Base-by-base conservation (phyloP, 139 green algal genomes). In the Ettlia oleoabundans region DNA sequence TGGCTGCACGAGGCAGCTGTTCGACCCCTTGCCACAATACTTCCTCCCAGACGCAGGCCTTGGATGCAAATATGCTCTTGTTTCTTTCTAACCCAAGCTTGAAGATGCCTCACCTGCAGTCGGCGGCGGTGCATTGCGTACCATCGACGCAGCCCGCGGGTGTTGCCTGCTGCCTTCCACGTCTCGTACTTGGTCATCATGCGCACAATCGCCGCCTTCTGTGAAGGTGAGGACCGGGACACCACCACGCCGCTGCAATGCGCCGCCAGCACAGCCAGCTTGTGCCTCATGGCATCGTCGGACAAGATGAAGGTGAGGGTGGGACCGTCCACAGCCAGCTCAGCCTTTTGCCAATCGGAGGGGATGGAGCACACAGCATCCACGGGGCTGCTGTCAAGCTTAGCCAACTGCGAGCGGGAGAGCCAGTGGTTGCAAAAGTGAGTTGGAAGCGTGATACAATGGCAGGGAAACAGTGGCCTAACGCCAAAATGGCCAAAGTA, bases 241-340 rank as follows among this genome's bases (percentile, higher is more conserved):
- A 95, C 86, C 37, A 94, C 89, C n/a, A 95, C 92, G 30, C 82
- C 77, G 35, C 74, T 76, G 79, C 92, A 94, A 37, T 82, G 84
- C 7, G 88, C 78, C 24, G 86, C 90, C 76, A 95, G 73, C 58
- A 86, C 69, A 7, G 92, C 92, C 22, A 95, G 82, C 61, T 87
- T 47, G 42, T 82, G 76, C 22, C 32, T 43, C 76, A 67, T 30
- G 1, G 26, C 35, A 9, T 51, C 35, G 19, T 89, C 82, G 3
- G 47, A 83, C 73, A 98, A 85, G 5, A 96, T 87, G 82, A 93
- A 90, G 37, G 67, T 82, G 8, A 98, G 88, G 19, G 93, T 95
- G 84, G 91, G 93, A 75, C 95, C 95, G 69, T 98, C 94, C 52
- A 98, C 94, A 43, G 96, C 88, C 52, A 97, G 78, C 82, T 95